Percentiles rank a stretch among this genome's conserved stretches.
Conservation (phyloP, 768 basidiomycete species). For the Lactarius evosmus region DNA sequence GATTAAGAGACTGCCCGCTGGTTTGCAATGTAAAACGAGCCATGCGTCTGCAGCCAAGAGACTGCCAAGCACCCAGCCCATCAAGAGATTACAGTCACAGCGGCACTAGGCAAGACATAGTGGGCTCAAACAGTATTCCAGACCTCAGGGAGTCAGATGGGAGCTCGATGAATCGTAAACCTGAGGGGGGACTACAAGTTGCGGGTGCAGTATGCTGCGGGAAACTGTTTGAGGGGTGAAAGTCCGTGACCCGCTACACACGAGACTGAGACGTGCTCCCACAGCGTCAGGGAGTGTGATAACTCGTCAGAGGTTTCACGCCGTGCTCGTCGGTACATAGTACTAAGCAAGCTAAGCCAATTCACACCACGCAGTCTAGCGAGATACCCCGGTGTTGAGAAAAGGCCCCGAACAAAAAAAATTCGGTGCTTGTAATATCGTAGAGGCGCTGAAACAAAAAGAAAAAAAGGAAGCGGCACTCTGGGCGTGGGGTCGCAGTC, state of each 20-base stretch:
- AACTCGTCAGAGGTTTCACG: neutral
- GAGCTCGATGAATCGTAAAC: neutral
- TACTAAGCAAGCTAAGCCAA: neutral
- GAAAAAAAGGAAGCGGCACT: too few relatives aligned
- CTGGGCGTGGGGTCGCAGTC: too few relatives aligned
- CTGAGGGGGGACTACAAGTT: neutral
- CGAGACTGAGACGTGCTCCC: too few relatives aligned
- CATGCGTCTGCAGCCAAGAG: neutral
- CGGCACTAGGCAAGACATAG: too few relatives aligned
- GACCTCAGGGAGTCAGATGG: neutral
- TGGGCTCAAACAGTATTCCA: too few relatives aligned
- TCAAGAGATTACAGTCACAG: neutral
- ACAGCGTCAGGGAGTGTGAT: too few relatives aligned
- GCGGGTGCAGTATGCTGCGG: neutral
- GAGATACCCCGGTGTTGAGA: slow-evolving; percentile 5
- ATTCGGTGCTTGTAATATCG: too few relatives aligned
- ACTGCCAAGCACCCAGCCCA: neutral
- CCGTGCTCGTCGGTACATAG: slow-evolving; percentile 4
- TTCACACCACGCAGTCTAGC: neutral
- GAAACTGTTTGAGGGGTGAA: neutral
- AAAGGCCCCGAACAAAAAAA: neutral
- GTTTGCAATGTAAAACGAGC: neutral
- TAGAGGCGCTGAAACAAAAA: too few relatives aligned
- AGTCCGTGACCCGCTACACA: neutral
- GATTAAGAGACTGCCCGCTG: neutral